Evolutionary conservation across 2,329 filamentous ascomycete species (phyloP).

Genomic region (Tolypocladium inflatum): DNA sequence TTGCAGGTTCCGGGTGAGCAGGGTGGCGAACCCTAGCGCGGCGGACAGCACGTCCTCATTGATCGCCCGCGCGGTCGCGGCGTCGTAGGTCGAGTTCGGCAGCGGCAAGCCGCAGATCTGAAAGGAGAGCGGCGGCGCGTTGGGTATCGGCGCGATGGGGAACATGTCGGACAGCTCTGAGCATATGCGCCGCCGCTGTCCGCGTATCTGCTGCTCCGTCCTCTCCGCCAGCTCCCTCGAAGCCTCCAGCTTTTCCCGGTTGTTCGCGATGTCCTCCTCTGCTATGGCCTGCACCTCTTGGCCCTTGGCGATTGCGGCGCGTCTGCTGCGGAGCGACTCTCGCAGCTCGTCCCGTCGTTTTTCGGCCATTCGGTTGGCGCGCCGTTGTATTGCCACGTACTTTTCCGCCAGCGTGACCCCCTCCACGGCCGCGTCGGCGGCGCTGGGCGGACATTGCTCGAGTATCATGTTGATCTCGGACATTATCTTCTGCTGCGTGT

Average conservation of each 20-base stretch:
- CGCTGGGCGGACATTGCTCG: slow-evolving; percentile 27
- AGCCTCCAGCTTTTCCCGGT: slow-evolving; percentile 46
- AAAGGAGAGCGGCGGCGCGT: slow-evolving; percentile 60
- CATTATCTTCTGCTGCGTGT: slow-evolving; percentile 64
- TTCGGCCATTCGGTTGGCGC: slow-evolving; percentile 51
- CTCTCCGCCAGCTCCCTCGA: slow-evolving; percentile 45
- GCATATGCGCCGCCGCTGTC: slow-evolving; percentile 82
- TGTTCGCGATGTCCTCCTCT: slow-evolving; percentile 51
- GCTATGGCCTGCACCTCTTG: slow-evolving; percentile 48
- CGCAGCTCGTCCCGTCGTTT: slow-evolving; percentile 58
- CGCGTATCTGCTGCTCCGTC: slow-evolving; percentile 59
- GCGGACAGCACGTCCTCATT: slow-evolving; percentile 69
- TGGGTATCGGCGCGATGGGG: slow-evolving; percentile 58
- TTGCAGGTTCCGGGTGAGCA: slow-evolving; percentile 66
- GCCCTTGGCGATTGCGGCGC: slow-evolving; percentile 58
- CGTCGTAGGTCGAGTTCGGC: slow-evolving; percentile 70
- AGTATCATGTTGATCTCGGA: slow-evolving; percentile 64
- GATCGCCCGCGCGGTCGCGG: slow-evolving; percentile 29
- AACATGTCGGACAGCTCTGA: slow-evolving; percentile 74
- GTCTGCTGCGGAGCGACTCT: slow-evolving; percentile 54
- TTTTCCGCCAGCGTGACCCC: slow-evolving; percentile 35
- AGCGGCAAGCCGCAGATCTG: slow-evolving; percentile 71
- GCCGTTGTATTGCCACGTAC: slow-evolving; percentile 54
- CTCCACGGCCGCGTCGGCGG: slow-evolving; percentile 39
- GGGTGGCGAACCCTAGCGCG: slow-evolving; percentile 70